A percentile compares a stretch with the other conserved stretches of the same genome.
Conservation (phyloP, 495 filamentous ascomycete genomes). For the Aspergillus biplanus region DNA sequence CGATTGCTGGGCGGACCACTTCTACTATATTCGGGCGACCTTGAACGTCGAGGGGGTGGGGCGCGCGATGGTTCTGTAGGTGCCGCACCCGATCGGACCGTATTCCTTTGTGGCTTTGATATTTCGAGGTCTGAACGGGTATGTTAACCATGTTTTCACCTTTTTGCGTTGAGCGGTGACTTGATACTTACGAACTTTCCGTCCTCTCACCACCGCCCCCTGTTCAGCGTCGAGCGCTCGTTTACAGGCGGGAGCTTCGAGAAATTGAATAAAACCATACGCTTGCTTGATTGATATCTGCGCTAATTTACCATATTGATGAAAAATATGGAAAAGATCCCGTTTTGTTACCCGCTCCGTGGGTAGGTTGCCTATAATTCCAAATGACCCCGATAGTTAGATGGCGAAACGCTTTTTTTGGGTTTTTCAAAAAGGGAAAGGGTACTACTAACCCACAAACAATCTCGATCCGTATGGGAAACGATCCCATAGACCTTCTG, state of each 20-base stretch:
- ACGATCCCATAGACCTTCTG: conserved; percentile 90
- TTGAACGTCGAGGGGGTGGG: conserved; percentile 57
- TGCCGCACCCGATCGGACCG: conserved; percentile 48
- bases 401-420: neutral
- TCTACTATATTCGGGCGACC: conserved; percentile 71
- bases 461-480: conserved; percentile 85
- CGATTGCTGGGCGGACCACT: conserved; percentile 45
- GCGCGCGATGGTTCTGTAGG: conserved; percentile 44
- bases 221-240: conserved; percentile 77
- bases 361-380: conserved; percentile 78
- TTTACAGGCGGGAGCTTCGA: conserved; percentile 72
- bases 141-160: conserved; percentile 7
- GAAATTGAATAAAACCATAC: conserved; percentile 95
- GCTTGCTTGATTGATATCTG: conserved; percentile 97
- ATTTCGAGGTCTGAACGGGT: conserved; percentile 79
- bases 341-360: conserved; percentile 92
- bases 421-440: neutral
- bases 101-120: conserved; percentile 84
- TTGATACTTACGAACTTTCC: conserved; percentile 85
- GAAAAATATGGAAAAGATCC: conserved; percentile 89
- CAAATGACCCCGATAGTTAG: conserved; percentile 23
- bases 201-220: conserved; percentile 74
- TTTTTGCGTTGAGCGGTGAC: neutral
- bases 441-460: conserved; percentile 78
- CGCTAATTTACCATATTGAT: conserved; percentile 81